A percentile compares a stretch with the other conserved stretches of the same genome.
phyloP scores from a whole-genome alignment of 257 asterid genomes.

The Penstemon newberryi region DNA sequence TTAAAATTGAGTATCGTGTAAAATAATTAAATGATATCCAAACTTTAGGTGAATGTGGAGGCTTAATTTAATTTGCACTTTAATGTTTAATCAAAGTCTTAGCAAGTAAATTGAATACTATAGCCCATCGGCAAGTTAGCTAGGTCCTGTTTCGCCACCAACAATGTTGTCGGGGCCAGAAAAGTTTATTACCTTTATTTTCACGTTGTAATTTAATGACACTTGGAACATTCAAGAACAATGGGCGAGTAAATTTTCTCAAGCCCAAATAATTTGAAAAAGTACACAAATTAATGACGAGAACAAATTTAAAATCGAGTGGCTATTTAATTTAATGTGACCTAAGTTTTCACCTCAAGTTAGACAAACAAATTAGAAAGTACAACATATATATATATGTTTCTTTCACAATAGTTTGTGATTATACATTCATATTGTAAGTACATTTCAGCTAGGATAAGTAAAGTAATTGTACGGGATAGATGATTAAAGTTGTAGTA shows the following conservation, averaged over 20 bases:
- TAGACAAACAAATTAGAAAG: not conserved
- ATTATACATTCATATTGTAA: too few relatives aligned
- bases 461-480: too few relatives aligned
- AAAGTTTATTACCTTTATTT: not conserved
- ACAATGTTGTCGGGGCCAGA: not conserved
- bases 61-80: not conserved
- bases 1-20: slow-evolving; percentile 12
- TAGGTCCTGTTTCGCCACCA: slow-evolving; percentile 15
- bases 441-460: too few relatives aligned
- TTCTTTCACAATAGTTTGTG: too few relatives aligned
- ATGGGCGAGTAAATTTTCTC: not conserved
- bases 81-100: slow-evolving; percentile 9
- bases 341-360: not conserved
- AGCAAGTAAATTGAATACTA: slow-evolving; percentile 14
- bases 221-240: not conserved
- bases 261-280: too few relatives aligned
- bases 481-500: too few relatives aligned
- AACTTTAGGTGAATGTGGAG: not conserved
- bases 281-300: too few relatives aligned
- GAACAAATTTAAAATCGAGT: too few relatives aligned
- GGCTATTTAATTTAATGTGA: too few relatives aligned
- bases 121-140: not conserved
- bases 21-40: not conserved
- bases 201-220: not conserved
- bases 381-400: not conserved